phyloP scores from a whole-genome alignment of 768 basidiomycete species.

The Lentinula boryana region DNA sequence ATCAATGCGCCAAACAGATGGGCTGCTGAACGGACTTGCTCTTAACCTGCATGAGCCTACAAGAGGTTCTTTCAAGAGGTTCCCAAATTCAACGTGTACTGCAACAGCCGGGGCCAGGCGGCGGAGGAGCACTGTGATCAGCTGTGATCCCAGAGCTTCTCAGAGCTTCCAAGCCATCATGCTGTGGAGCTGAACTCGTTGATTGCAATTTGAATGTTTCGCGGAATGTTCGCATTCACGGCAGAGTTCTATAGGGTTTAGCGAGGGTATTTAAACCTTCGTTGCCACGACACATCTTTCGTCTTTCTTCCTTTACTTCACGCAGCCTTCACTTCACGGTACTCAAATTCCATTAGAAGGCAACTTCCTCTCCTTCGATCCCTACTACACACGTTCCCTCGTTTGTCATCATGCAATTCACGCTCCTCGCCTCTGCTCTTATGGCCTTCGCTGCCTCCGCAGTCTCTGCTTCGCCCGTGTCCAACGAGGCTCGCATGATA shows the following conservation, averaged over 20 bases:
- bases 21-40: too few species aligned
- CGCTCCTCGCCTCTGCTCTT: background rate
- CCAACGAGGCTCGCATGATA: background rate
- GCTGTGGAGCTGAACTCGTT: background rate
- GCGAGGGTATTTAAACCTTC: background rate
- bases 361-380: background rate
- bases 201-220: background rate
- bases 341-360: background rate
- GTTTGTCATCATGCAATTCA: background rate
- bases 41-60: too few species aligned
- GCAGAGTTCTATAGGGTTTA: background rate
- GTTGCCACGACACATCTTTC: background rate
- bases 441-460: background rate
- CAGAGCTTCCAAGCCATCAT: background rate
- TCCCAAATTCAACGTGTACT: too few species aligned
- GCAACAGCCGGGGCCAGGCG: too few species aligned
- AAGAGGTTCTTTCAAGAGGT: too few species aligned
- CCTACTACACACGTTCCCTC: background rate
- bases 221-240: background rate
- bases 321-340: background rate
- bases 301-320: background rate
- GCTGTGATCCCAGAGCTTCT: background rate
- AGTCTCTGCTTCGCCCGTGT: background rate
- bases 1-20: too few species aligned
- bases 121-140: background rate